Conservation (phyloP, 2,329 filamentous ascomycete species). For the Aureobasidium sp. region DNA sequence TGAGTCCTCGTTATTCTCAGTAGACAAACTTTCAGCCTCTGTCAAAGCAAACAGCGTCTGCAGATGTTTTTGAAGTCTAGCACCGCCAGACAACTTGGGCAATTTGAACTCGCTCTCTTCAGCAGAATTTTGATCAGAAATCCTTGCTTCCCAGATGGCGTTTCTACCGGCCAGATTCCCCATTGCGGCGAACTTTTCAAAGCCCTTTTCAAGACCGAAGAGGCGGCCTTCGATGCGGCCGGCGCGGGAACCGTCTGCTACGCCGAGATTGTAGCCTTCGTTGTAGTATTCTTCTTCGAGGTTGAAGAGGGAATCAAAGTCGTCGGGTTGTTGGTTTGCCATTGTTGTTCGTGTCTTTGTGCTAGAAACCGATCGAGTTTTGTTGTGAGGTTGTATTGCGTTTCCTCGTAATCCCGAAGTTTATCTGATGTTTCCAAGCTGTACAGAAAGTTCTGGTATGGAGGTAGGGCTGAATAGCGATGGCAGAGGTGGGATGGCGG, state of each 20-base stretch:
- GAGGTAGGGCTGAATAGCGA: not conserved
- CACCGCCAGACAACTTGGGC: conserved; percentile 44
- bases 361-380: not conserved
- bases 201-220: conserved; percentile 86
- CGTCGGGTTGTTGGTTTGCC: conserved; percentile 12
- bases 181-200: conserved; percentile 80
- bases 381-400: too few species aligned
- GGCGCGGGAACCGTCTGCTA: conserved; percentile 64
- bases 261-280: conserved; percentile 70
- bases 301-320: conserved; percentile 49
- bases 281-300: conserved; percentile 67
- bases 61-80: conserved; percentile 69
- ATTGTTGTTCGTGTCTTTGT: not conserved
- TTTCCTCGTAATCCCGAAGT: not conserved
- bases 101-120: conserved; percentile 24
- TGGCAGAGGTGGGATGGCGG: conserved; percentile 1
- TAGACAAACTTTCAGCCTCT: conserved; percentile 68
- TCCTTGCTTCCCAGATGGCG: conserved; percentile 71
- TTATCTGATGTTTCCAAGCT: not conserved
- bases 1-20: conserved; percentile 76
- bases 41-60: conserved; percentile 66
- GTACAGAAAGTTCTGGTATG: not conserved
- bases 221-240: conserved; percentile 82
- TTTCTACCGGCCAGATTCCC: conserved; percentile 71
- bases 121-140: conserved; percentile 5